Evolutionary conservation across 805 yeast species (phyloP), one percentile per base, ranked within the genome.

Genomic region (Hagleromyces aurorensis): DNA sequence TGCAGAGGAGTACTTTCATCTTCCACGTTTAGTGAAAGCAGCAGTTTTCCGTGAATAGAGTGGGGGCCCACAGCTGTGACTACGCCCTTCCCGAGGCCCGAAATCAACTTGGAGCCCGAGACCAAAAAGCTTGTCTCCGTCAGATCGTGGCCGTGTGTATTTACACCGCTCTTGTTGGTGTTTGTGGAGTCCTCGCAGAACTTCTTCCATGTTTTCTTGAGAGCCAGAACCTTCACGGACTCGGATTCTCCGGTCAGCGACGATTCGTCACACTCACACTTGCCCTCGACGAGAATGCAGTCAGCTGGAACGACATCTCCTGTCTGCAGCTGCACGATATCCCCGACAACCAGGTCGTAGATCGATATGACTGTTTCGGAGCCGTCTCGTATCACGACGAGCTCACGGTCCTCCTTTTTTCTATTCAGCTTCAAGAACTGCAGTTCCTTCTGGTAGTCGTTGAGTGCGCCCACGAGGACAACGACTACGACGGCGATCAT

Each of bases 291-390:
- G 36, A 89, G 55, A 4, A 91, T 62, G 18, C 83, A 75, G 57
- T 91, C 99, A 1, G 89, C 91, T 0, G 97, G 94, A 2, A 89
- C 63, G 32, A 91, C 75, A 48, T 91, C 98, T 39, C 99, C 99
- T 2, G 97, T 93, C 55, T 86, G 93, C 25, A 91, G 59, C 27
- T 66, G 62, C 14, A 89, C 60, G 4, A 91, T 43, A 52, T 91
- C 99, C 23, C 99, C 99, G 13, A 83, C 96, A 19, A 79, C 46
- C 28, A 93, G 57, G 36, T 83, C 83, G 46, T 70, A 75, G 31
- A 89, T 76, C 3, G 87, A 74, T 12, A 86, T 64, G 40, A 75
- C 68, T 27, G 61, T 62, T 43, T 84, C 84, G 26, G 67, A 66
- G 21, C 89, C 87, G 23, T 73, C 68, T 37, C 97, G 68, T 23